Evolutionary conservation across 805 yeast species (phyloP).

Genomic region (Yamadazyma scolyti): DNA sequence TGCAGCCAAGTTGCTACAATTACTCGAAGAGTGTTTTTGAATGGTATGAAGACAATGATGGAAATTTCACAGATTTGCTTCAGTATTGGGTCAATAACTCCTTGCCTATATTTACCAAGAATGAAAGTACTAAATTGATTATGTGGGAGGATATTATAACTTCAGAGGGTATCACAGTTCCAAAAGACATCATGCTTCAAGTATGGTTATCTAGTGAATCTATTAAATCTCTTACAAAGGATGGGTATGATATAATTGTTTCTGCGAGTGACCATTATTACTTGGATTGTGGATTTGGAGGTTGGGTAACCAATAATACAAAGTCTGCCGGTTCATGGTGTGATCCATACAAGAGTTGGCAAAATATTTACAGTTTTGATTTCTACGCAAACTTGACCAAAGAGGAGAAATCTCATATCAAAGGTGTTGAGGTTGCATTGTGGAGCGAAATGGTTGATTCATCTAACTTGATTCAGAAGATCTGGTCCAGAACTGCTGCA

Average conservation of each 20-base stretch:
- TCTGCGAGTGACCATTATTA: conserved; percentile 30
- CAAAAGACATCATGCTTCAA: conserved; percentile 31
- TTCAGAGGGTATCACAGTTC: conserved; percentile 16
- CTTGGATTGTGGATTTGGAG: conserved; percentile 40
- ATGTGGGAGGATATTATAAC: conserved; percentile 41
- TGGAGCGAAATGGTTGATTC: conserved; percentile 39
- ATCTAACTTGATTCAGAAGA: conserved; percentile 22
- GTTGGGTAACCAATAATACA: conserved; percentile 36
- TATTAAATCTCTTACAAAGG: conserved; percentile 21
- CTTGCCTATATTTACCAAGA: conserved; percentile 19
- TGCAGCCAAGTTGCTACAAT: conserved; percentile 26
- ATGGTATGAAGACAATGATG: conserved; percentile 1
- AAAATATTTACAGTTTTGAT: conserved; percentile 34
- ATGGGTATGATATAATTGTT: conserved; percentile 37
- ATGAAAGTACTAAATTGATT: conserved; percentile 15
- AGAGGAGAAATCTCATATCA: conserved; percentile 23
- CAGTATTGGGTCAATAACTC: conserved; percentile 32
- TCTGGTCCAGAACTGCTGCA: conserved; percentile 43
- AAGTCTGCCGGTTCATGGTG: conserved; percentile 14
- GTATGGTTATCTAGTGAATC: conserved; percentile 23
- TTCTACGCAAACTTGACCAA: conserved; percentile 26
- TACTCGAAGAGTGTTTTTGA: background rate
- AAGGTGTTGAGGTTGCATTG: conserved; percentile 37
- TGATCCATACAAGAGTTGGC: conserved; percentile 35
- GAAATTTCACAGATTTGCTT: conserved; percentile 20